phyloP scores from a whole-genome alignment of 1,139 yeast genomes.

The Blastobotrys apis region DNA sequence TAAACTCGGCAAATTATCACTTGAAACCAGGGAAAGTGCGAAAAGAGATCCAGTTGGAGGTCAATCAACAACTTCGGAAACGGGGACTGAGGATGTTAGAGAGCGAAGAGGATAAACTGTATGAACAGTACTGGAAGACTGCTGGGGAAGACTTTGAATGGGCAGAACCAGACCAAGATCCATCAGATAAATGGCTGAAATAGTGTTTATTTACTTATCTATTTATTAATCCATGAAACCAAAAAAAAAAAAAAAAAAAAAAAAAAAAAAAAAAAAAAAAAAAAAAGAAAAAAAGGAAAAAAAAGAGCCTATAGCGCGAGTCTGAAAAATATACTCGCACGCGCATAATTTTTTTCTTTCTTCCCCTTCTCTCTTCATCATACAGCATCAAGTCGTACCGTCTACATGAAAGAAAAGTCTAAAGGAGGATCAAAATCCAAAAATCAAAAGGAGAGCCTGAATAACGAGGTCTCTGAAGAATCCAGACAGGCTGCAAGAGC shows the following conservation, averaged over 20 bases:
- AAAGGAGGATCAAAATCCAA: neutral
- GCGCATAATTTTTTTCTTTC: too few species aligned
- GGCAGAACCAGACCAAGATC: constrained; percentile 77
- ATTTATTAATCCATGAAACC: too few species aligned
- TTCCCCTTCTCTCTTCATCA: too few species aligned
- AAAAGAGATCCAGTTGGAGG: neutral
- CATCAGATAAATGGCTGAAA: constrained; percentile 27
- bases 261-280: neutral
- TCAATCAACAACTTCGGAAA: constrained; percentile 4
- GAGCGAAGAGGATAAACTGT: constrained; percentile 65
- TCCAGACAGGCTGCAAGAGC: constrained; percentile 5
- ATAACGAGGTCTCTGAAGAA: too few species aligned
- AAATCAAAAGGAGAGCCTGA: neutral
- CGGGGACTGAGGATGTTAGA: constrained; percentile 44
- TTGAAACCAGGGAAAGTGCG: constrained; percentile 3
- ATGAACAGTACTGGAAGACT: constrained; percentile 68
- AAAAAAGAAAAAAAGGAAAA: neutral
- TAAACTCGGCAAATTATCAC: constrained; percentile 22
- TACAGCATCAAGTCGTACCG: too few species aligned
- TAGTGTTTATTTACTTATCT: neutral
- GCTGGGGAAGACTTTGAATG: constrained; percentile 71
- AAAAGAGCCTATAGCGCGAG: neutral
- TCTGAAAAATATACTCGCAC: neutral
- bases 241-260: neutral
- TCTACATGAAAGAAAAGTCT: too few species aligned